These are phyloP conservation scores for Trichomonascaceae sp. DNA, from an alignment of 1,139 yeast species.

Conservation along the genomic window DNA sequence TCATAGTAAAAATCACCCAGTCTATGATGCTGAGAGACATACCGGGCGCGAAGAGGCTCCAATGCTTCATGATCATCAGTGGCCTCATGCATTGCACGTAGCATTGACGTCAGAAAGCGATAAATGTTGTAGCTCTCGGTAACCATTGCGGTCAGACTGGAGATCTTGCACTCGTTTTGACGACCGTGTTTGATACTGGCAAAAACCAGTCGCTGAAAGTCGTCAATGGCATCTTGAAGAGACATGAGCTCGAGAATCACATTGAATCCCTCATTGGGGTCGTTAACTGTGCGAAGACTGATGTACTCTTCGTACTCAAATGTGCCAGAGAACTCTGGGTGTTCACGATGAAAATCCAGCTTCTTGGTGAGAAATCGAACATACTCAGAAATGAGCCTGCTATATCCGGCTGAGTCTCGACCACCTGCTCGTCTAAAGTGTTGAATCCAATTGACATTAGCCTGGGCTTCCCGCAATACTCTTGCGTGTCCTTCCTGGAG, in stretches of 20 bases:
- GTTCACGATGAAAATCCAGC: conserved; percentile 69
- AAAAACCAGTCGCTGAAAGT: conserved; percentile 64
- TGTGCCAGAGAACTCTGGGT: conserved; percentile 85
- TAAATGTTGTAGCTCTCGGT: conserved; percentile 92
- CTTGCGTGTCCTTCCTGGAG: conserved; percentile 92
- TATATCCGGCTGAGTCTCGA: conserved; percentile 35
- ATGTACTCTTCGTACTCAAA: conserved; percentile 94
- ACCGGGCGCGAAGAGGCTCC: conserved; percentile 60
- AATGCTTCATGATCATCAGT: conserved; percentile 70
- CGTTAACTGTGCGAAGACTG: conserved; percentile 74
- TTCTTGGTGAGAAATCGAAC: conserved; percentile 58
- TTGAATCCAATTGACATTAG: conserved; percentile 54
- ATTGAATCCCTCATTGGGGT: conserved; percentile 93
- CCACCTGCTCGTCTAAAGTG: conserved; percentile 19
- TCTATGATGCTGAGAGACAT: conserved; percentile 65
- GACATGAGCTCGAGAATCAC: conserved; percentile 77
- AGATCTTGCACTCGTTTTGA: conserved; percentile 66
- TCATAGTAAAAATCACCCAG: conserved; percentile 81
- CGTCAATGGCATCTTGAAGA: conserved; percentile 74
- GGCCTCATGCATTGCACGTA: conserved; percentile 73
- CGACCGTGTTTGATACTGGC: conserved; percentile 56
- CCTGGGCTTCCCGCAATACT: conserved; percentile 68
- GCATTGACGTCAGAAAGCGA: conserved; percentile 80
- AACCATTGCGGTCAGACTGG: conserved; percentile 82
- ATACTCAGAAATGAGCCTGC: conserved; percentile 66